Conservation (phyloP, 2,329 filamentous ascomycete species). For the Talaromyces sp. region DNA sequence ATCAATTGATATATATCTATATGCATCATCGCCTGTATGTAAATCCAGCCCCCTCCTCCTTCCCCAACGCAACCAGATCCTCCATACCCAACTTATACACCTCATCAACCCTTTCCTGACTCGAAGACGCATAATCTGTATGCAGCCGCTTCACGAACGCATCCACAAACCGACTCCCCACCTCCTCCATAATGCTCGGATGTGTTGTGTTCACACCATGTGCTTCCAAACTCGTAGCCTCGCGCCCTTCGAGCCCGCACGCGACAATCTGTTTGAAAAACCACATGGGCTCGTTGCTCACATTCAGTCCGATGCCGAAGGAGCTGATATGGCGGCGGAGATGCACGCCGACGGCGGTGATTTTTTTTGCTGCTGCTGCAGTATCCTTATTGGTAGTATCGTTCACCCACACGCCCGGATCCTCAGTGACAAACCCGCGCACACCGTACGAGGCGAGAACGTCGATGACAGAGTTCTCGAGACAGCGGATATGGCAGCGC, state of each 20-base stretch:
- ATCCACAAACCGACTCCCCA: constrained; percentile 31
- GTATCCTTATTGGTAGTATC: constrained; percentile 12
- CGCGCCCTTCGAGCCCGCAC: constrained; percentile 76
- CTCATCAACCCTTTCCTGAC: constrained; percentile 21
- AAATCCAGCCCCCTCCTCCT: background rate
- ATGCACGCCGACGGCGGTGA: constrained; percentile 89
- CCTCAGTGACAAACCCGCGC: constrained; percentile 56
- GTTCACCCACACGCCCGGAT: constrained; percentile 78
- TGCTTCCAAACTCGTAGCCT: constrained; percentile 65
- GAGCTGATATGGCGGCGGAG: constrained; percentile 75
- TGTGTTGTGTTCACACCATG: constrained; percentile 33
- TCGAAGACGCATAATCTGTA: constrained; percentile 11
- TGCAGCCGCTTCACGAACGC: constrained; percentile 31
- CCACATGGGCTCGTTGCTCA: constrained; percentile 55
- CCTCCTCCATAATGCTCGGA: constrained; percentile 30
- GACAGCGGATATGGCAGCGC: constrained; percentile 67
- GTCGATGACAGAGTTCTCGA: constrained; percentile 71
- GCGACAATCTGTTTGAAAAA: constrained; percentile 71
- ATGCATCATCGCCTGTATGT: background rate
- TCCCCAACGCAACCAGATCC: constrained; percentile 25
- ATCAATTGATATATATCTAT: too few species aligned
- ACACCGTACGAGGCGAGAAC: constrained; percentile 59
- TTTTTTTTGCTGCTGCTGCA: constrained; percentile 51
- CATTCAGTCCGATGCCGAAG: constrained; percentile 69
- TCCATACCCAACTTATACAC: constrained; percentile 32